phyloP scores from a whole-genome alignment of 208 protist species.

The Wallacemonas rigidus region DNA sequence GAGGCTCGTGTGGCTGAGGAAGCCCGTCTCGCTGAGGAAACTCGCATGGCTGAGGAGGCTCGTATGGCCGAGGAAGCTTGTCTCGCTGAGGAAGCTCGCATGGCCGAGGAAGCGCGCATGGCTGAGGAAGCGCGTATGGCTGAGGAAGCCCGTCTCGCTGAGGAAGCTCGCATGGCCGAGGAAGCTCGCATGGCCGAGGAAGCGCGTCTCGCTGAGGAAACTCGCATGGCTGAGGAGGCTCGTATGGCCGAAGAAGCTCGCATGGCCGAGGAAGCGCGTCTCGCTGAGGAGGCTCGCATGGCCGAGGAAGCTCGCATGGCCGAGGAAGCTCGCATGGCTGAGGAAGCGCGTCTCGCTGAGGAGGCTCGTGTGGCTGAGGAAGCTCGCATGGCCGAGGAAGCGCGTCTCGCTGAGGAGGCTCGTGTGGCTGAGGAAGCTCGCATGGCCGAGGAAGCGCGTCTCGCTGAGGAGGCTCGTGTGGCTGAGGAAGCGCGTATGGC shows the following conservation, averaged over 20 bases:
- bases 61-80: slow-evolving; percentile 21
- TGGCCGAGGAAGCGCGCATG: slow-evolving; percentile 14
- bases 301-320: slow-evolving; percentile 27
- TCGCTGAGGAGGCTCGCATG: slow-evolving; percentile 17
- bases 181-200: slow-evolving; percentile 23
- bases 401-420: slow-evolving; percentile 14
- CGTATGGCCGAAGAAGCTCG: slow-evolving; percentile 26
- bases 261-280: slow-evolving; percentile 18
- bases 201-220: slow-evolving; percentile 27
- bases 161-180: slow-evolving; percentile 23
- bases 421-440: slow-evolving; percentile 28
- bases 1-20: slow-evolving; percentile 22
- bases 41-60: slow-evolving; percentile 18
- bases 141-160: slow-evolving; percentile 23
- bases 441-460: slow-evolving; percentile 10
- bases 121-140: slow-evolving; percentile 18
- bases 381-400: slow-evolving; percentile 22
- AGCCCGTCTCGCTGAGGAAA: slow-evolving; percentile 8
- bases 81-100: slow-evolving; percentile 18
- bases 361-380: slow-evolving; percentile 26
- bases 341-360: slow-evolving; percentile 13
- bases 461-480: not conserved
- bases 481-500: slow-evolving; percentile 23
- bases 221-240: slow-evolving; percentile 22
- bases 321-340: slow-evolving; percentile 21